phyloP scores from a whole-genome alignment of 2,329 filamentous ascomycete genomes.

The Hypoxylon rubiginosum region DNA sequence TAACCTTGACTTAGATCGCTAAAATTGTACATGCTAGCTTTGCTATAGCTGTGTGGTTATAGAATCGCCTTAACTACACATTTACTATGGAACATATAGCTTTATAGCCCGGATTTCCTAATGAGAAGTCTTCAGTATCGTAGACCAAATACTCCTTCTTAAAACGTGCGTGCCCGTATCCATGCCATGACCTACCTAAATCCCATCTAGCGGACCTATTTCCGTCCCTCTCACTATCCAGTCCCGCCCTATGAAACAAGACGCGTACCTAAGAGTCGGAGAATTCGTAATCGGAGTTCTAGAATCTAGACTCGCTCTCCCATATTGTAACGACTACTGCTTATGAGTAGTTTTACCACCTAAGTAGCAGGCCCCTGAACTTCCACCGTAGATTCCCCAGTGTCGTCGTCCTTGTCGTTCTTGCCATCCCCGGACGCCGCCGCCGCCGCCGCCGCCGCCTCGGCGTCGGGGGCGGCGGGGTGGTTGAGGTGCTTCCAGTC shows the following conservation, averaged over 20 bases:
- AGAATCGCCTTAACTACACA: neutral
- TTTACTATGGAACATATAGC: neutral
- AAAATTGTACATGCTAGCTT: too few relatives aligned
- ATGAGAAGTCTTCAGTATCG: neutral
- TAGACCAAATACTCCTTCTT: constrained; percentile 5
- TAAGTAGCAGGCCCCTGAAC: constrained; percentile 24
- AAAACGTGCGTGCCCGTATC: constrained; percentile 1
- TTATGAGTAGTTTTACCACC: too few relatives aligned
- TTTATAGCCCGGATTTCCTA: neutral
- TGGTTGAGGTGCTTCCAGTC: constrained; percentile 93
- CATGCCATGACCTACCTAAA: constrained; percentile 2
- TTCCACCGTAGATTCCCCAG: constrained; percentile 40
- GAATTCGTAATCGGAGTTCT: neutral
- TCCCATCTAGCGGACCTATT: neutral
- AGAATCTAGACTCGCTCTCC: neutral
- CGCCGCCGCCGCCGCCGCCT: constrained; percentile 18
- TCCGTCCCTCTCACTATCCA: neutral
- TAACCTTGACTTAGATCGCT: neutral
- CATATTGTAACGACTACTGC: too few relatives aligned
- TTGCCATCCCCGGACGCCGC: constrained; percentile 50
- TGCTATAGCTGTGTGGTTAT: neutral
- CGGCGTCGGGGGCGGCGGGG: constrained; percentile 58
- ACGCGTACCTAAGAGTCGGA: neutral
- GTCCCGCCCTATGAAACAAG: neutral
- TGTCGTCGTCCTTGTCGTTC: constrained; percentile 51